A percentile compares a stretch with the other conserved stretches of the same genome.
phyloP scores from a whole-genome alignment of 192 early-diverging fungal genomes.

The Chytriomyces hyalinus region DNA sequence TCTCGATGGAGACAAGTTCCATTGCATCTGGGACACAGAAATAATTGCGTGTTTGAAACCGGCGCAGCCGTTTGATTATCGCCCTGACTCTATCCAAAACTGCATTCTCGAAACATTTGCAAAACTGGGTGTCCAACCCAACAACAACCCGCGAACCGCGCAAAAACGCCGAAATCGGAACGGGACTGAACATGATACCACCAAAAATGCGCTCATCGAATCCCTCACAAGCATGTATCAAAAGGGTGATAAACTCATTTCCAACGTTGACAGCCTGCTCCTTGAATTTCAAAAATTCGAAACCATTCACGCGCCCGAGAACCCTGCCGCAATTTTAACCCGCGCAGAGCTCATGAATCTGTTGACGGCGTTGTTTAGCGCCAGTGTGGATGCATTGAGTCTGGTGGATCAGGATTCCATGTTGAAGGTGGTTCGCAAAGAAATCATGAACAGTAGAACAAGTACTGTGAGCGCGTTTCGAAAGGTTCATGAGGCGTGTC shows the following conservation, averaged over 20 bases:
- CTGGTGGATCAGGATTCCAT: constrained; percentile 21
- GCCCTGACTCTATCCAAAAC: constrained; percentile 4
- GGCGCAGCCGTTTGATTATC: constrained; percentile 36
- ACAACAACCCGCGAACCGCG: neutral
- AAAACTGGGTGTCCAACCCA: constrained; percentile 19
- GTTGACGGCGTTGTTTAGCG: constrained; percentile 31
- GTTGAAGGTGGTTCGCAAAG: constrained; percentile 7
- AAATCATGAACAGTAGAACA: constrained; percentile 19
- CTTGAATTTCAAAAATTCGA: constrained; percentile 32
- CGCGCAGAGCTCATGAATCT: constrained; percentile 16
- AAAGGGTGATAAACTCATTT: constrained; percentile 13
- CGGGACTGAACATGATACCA: constrained; percentile 8
- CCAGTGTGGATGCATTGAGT: constrained; percentile 25
- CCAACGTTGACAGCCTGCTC: constrained; percentile 10
- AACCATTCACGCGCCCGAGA: neutral
- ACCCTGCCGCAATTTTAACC: neutral
- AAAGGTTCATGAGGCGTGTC: constrained; percentile 8
- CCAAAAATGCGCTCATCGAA: constrained; percentile 9
- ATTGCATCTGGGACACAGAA: constrained; percentile 38
- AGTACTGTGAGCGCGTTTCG: neutral
- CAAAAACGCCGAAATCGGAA: neutral
- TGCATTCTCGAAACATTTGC: neutral
- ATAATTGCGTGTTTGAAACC: constrained; percentile 2
- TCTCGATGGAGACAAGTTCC: constrained; percentile 40
- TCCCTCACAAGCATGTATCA: neutral